Base-by-base conservation (phyloP, 306 rosid genomes). In the Begonia masoniana region DNA sequence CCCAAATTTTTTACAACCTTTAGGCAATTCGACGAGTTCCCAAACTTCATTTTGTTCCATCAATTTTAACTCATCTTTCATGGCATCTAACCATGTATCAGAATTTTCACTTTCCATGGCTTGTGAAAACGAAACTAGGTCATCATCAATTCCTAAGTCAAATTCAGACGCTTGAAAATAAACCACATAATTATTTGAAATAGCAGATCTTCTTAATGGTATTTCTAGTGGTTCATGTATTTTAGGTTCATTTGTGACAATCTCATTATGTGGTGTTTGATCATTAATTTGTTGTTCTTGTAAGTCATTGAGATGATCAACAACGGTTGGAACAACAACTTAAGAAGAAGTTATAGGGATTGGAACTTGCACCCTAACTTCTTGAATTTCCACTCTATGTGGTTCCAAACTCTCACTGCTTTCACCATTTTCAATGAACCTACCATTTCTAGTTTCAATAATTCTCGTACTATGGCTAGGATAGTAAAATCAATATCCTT, bases 31-130 rank as follows among this genome's bases (percentile, higher is more conserved):
- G 15, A 51, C 55, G 7, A 51, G 55, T 5, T 15, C 0, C 55
- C 55, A 51, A 16, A 51, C 55, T n/a, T 51, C 2, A 51, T 51
- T 51, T 1, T 51, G 2, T 1, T 51, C 16, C 24, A 51, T 51
- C 1, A 13, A 51, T 16, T 51, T 51, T 51, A 51, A 3, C 31
- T 51, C 55, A 51, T 51, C 55, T 14, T 51, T 51, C 55, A 51
- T 51, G 11, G 17, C 24, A 4, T 51, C 55, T 15, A 51, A 1
- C 21, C 12, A 51, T 16, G 9, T 51, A 51, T 9, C 4, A 21
- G 24, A 21, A 21, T 21, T 3, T 0, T 2, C 24, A 21, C 24
- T 21, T 2, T 21, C 4, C 24, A 21, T 21, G 24, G 24, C 4
- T 21, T 21, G 24, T 21, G 24, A 21, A 3, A 21, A 21, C 3